These are phyloP conservation scores for Serendipita vermifera DNA, from an alignment of 768 basidiomycete species.

Conservation along the genomic window DNA sequence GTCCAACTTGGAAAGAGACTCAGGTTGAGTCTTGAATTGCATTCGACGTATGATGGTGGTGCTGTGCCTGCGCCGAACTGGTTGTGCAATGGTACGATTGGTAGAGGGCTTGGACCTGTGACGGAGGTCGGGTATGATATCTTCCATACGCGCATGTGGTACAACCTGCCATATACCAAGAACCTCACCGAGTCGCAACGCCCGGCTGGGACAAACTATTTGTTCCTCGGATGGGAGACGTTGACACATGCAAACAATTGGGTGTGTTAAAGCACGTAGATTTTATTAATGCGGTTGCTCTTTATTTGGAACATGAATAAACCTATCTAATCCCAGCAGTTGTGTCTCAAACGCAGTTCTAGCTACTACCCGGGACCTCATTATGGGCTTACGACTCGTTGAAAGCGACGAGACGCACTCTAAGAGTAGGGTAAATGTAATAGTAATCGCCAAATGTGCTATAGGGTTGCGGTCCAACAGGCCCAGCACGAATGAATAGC, in stretches of 20 bases:
- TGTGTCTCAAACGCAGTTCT: too few species aligned
- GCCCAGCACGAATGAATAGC: too few species aligned
- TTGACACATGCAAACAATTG: not conserved
- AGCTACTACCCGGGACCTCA: too few species aligned
- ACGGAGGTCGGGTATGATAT: not conserved
- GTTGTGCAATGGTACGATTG: constrained; percentile 5
- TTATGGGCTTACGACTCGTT: too few species aligned
- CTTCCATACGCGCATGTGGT: not conserved
- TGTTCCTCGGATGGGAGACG: constrained; percentile 9
- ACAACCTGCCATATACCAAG: not conserved
- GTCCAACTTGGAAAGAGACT: not conserved
- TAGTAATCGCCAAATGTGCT: too few species aligned
- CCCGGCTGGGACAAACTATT: constrained; percentile 4
- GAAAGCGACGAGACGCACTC: too few species aligned
- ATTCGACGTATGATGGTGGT: constrained; percentile 3
- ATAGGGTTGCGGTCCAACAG: too few species aligned
- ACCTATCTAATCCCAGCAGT: too few species aligned
- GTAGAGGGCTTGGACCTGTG: not conserved
- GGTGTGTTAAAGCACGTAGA: too few species aligned
- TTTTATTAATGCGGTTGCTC: too few species aligned
- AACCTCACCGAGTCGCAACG: not conserved
- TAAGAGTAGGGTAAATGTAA: too few species aligned
- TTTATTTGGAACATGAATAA: too few species aligned
- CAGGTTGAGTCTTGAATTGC: not conserved
- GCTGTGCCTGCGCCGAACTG: not conserved